Conservation (phyloP, 2,329 filamentous ascomycete genomes). For the Paraphoma sp. region DNA sequence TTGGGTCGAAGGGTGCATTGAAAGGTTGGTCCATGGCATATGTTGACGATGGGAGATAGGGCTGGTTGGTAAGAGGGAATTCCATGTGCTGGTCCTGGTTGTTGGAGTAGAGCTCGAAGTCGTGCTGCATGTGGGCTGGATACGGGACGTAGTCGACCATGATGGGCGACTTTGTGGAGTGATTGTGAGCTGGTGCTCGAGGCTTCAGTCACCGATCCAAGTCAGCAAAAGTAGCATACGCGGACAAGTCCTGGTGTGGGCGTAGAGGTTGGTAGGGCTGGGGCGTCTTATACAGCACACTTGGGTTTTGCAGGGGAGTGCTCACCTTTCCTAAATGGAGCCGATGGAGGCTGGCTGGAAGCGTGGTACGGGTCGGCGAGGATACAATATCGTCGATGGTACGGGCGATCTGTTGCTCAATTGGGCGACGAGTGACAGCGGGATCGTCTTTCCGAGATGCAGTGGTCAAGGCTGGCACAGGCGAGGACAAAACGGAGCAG, state of each 20-base stretch:
- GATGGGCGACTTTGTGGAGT: constrained; percentile 18
- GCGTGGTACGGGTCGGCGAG: constrained; percentile 41
- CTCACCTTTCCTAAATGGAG: constrained; percentile 32
- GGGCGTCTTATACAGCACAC: constrained; percentile 27
- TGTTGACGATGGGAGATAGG: constrained; percentile 35
- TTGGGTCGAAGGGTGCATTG: constrained; percentile 45
- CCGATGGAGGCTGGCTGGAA: constrained; percentile 19
- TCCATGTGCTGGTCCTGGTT: constrained; percentile 42
- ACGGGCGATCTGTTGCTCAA: constrained; percentile 35
- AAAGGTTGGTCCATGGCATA: constrained; percentile 46
- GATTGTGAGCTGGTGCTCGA: constrained; percentile 21
- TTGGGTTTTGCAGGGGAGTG: constrained; percentile 33
- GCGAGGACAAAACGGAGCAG: constrained; percentile 17
- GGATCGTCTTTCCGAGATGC: constrained; percentile 24
- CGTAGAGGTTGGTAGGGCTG: constrained; percentile 23
- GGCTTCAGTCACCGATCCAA: constrained; percentile 19
- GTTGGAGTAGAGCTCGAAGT: constrained; percentile 48
- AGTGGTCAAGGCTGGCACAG: constrained; percentile 31
- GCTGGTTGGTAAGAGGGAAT: constrained; percentile 36
- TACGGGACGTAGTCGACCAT: constrained; percentile 47
- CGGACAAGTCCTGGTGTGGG: constrained; percentile 10
- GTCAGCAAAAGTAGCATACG: constrained; percentile 40
- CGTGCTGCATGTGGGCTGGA: constrained; percentile 40
- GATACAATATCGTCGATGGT: constrained; percentile 20
- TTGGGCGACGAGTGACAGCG: constrained; percentile 31